Evolutionary conservation across 495 filamentous ascomycete genomes (phyloP), one percentile per base, ranked within the genome.

Genomic region (Talaromyces proteolyticus): DNA sequence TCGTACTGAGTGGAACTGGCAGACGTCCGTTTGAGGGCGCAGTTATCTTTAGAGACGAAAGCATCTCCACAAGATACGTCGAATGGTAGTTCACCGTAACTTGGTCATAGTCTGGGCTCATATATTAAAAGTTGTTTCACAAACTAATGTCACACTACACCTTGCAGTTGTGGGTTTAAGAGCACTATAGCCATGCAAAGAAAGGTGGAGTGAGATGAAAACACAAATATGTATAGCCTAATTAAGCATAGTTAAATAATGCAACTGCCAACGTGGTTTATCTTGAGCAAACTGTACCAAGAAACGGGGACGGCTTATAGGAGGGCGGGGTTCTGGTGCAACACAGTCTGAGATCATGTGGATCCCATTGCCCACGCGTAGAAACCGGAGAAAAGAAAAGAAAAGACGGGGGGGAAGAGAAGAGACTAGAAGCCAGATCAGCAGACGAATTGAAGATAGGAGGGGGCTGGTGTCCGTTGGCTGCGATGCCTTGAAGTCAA

Each of bases 1-100:
- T 52, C 50, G 24, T 41, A 52, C 50, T 39, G 23, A 45, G 50
- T 44, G 42, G 42, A 46, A 46, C 50, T 45, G 11, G 17, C 26
- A 40, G 34, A 36, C 40, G 23, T 38, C 43, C 44, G 40, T 44
- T 52, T 45, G 51, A 53, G 2, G 18, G 47, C 25, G 21, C 24
- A 19, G 25, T 34, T 34, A 47, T 38, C 45, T 47, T 10, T 38
- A 19, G 45, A 47, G 45, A 20, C 21, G 21, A 42, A 17, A 42
- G 2, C 16, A 42, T 6, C 4, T 50, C 40, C 46, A 54, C 42
- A 46, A 42, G 39, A 21, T 8, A 41, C 18, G 38, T 41, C 14
- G 38, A 41, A 20, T 17, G 38, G 18, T 45, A 40, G 24, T 44
- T 19, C n/a, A n/a, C 41, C 39, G 44, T 49, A 20, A 42, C 36